These are phyloP conservation scores for Lizonia empirigonia DNA, from an alignment of 2,329 filamentous ascomycete genomes.

Conservation along the genomic window DNA sequence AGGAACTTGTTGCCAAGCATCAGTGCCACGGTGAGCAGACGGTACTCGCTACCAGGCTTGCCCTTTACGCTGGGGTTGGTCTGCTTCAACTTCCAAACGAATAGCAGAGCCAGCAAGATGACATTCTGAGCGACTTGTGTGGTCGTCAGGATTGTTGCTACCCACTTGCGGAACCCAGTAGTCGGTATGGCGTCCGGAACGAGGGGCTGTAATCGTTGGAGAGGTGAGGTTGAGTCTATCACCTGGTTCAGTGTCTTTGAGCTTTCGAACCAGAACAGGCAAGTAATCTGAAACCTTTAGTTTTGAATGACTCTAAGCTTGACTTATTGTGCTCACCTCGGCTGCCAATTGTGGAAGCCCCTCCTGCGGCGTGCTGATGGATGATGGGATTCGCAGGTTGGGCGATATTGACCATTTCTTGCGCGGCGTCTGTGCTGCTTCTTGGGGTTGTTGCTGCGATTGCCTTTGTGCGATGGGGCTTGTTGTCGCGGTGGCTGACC, in stretches of 20 bases:
- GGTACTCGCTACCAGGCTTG: conserved; percentile 90
- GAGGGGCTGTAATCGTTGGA: conserved; percentile 59
- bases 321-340: conserved; percentile 36
- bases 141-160: conserved; percentile 84
- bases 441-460: conserved; percentile 27
- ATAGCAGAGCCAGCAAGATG: conserved; percentile 84
- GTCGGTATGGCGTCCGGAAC: conserved; percentile 75
- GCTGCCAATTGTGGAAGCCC: conserved; percentile 50
- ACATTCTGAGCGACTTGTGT: conserved; percentile 98
- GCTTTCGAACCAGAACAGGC: conserved; percentile 96
- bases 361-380: conserved; percentile 48
- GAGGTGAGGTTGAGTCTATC: conserved; percentile 61
- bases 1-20: conserved; percentile 99
- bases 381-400: conserved; percentile 44
- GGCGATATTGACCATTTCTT: conserved; percentile 44
- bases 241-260: conserved; percentile 78
- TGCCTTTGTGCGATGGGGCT: conserved; percentile 14
- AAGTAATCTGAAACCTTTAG: conserved; percentile 72
- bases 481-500: conserved; percentile 28
- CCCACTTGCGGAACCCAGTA: conserved; percentile 89
- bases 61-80: conserved; percentile 88
- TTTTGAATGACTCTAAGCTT: conserved; percentile 1
- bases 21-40: conserved; percentile 88
- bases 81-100: conserved; percentile 91
- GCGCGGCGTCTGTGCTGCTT: conserved; percentile 31